A percentile compares a stretch with the other conserved stretches of the same genome.
These are phyloP conservation scores for Penicillium paneum DNA, from an alignment of 2,329 filamentous ascomycete genomes.

Conservation along the genomic window DNA sequence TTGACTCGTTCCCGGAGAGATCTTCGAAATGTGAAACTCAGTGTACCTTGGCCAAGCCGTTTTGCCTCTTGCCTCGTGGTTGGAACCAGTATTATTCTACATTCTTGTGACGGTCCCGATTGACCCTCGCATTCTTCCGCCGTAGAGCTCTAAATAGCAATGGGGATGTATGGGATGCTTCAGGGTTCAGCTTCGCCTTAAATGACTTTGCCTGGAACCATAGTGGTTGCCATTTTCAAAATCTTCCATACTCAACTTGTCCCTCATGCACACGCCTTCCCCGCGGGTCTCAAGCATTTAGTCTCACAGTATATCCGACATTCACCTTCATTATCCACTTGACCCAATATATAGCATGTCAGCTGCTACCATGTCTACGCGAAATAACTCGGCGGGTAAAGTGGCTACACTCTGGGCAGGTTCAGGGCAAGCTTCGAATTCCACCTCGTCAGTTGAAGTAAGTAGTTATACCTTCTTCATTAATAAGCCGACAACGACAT, in stretches of 20 bases:
- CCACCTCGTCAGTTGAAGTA: slow-evolving; percentile 37
- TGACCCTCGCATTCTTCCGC: slow-evolving; percentile 19
- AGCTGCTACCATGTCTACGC: slow-evolving; percentile 16
- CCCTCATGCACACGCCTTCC: background rate
- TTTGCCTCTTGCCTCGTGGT: slow-evolving; percentile 20
- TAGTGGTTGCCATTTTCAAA: background rate
- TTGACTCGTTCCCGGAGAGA: slow-evolving; percentile 11
- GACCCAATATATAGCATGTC: background rate
- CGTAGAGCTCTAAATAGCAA: slow-evolving; percentile 10
- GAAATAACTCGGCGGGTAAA: slow-evolving; percentile 27
- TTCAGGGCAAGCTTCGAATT: slow-evolving; percentile 31
- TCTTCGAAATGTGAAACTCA: background rate
- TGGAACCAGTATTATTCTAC: slow-evolving; percentile 11
- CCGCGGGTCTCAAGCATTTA: background rate
- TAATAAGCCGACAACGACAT: background rate
- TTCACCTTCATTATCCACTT: background rate
- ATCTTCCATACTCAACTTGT: background rate
- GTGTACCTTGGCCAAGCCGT: background rate
- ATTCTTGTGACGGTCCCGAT: slow-evolving; percentile 22
- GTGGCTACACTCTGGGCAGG: slow-evolving; percentile 38
- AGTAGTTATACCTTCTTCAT: slow-evolving; percentile 16
- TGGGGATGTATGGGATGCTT: slow-evolving; percentile 5
- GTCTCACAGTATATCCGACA: background rate
- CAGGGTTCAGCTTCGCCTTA: background rate
- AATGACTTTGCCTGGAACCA: background rate